Evolutionary conservation across 257 asterid species (phyloP), one percentile per base, ranked within the genome.

Genomic region (Parsonsia alboflavescens): DNA sequence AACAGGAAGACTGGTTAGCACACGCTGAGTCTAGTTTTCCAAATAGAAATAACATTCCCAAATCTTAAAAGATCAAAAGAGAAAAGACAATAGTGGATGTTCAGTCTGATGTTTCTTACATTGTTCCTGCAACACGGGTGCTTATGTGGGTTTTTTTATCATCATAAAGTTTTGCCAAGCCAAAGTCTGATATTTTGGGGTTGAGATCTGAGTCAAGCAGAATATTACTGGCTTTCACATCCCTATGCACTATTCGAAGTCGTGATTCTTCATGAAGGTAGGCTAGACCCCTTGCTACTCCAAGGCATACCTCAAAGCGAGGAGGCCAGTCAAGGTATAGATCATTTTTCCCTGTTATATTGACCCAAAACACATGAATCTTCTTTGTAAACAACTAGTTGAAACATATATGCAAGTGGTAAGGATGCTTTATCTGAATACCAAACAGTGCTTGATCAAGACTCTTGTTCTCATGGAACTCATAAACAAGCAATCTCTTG

Each of bases 71-170:
- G n/a, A 17, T 17, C 15, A 13, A 52, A 52, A 17, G 58, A 52
- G 44, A 59, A 15, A 52, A 39, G 33, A 71, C 63, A 30, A 26
- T n/a, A 15, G 42, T 19, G n/a, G 54, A 39, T 53, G 7, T 53
- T 56, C 57, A 36, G 57, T 39, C 22, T 71, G 50, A n/a, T 50
- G 72, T 48, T 77, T 53, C 93, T 83, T 81, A 89, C 98, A 84
- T 80, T 67, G 98, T 93, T 77, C 98, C 98, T 12, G 98, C 98
- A 77, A 91, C 89, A 74, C 87, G 86, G 72, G 98, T 89, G 82
- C 96, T 89, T 75, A 93, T 89, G 78, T 93, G 97, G 16, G 96
- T 91, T 89, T 36, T 77, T 7, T 72, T 77, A 36, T 77, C 81
- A 54, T 77, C 81, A 8, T 86, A 90, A 48, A 90, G 82, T 80